Base-by-base conservation (phyloP, 306 rosid genomes). In the Quercus bicolor region DNA sequence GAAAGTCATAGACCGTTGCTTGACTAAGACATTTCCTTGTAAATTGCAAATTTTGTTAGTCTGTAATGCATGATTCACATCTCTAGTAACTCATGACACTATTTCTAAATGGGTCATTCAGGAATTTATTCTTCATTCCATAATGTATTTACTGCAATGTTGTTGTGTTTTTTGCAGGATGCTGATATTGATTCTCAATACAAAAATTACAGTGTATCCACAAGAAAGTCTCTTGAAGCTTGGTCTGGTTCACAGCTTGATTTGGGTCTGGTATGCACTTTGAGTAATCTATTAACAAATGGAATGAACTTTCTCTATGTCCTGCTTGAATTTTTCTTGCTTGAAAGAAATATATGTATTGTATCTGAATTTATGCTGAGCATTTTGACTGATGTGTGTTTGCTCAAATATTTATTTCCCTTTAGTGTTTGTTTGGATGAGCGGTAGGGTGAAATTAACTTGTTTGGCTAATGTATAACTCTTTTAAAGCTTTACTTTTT, bases 171-270 rank as follows among this genome's bases (percentile, higher is more conserved):
- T 37, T 66, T 86, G 56, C 92, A 94, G 98, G 97, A 88, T 51
- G 83, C 85, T 85, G 91, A 89, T 86, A 72, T 95, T 74, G 92
- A 92, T 84, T 64, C 85, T 78, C 87, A 73, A 51, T 92, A 91
- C 91, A 88, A 80, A 84, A 83, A 66, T 80, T 91, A 82, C 73
- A 89, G 90, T 75, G 73, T 73, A 77, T 80, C 89, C 73, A 91
- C 90, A n/a, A 91, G 91, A 88, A 90, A 88, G 81, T 92, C 98
- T 77, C 97, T 95, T 48, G 97, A 95, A 74, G 97, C 89, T 68
- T 95, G 98, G 98, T 89, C 97, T 78, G 94, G 92, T 60, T 86
- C 87, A 59, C 92, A 89, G 79, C 88, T 92, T 85, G 97, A 95
- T 91, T 83, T 95, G 90, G 94, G 90, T 79, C 90, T 95, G 98